Conservation (phyloP, 1,139 yeast species). For the Saccharomyces hybrid region DNA sequence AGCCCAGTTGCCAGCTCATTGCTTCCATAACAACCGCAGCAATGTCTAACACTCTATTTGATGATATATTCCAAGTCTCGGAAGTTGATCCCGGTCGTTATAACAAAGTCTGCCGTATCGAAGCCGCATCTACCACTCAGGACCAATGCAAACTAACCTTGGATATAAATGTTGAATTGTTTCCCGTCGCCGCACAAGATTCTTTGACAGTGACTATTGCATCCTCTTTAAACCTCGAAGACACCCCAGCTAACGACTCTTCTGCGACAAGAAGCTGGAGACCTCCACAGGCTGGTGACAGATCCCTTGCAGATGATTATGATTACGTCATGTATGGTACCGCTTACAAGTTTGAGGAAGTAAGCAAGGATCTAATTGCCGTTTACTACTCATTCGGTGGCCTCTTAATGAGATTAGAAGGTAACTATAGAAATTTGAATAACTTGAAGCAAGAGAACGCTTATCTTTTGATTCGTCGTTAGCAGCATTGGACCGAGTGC, state of each 20-base stretch:
- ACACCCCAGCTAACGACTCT: constrained; percentile 53
- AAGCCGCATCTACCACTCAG: constrained; percentile 79
- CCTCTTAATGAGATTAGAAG: constrained; percentile 85
- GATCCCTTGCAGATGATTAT: constrained; percentile 88
- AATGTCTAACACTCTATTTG: constrained; percentile 83
- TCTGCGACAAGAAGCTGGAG: constrained; percentile 57
- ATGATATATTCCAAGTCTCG: constrained; percentile 83
- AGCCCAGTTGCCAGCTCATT: background rate
- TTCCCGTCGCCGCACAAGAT: constrained; percentile 73
- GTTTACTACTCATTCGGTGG: constrained; percentile 97
- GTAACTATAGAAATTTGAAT: constrained; percentile 84
- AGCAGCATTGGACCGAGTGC: constrained; percentile 4
- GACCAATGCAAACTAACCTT: constrained; percentile 77
- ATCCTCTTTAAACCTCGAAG: constrained; percentile 56
- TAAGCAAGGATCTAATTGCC: constrained; percentile 53
- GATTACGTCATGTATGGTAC: constrained; percentile 99
- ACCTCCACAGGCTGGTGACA: constrained; percentile 77
- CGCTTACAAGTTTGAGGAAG: constrained; percentile 92
- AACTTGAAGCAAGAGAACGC: constrained; percentile 90
- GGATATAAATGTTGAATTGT: constrained; percentile 87
- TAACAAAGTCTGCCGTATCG: constrained; percentile 85
- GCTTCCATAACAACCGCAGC: constrained; percentile 3
- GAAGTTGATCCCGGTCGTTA: constrained; percentile 85
- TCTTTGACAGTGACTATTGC: constrained; percentile 86
- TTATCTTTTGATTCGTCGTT: constrained; percentile 72